Conservation (phyloP, 345 rosid genomes). For the Corymbia maculata region DNA sequence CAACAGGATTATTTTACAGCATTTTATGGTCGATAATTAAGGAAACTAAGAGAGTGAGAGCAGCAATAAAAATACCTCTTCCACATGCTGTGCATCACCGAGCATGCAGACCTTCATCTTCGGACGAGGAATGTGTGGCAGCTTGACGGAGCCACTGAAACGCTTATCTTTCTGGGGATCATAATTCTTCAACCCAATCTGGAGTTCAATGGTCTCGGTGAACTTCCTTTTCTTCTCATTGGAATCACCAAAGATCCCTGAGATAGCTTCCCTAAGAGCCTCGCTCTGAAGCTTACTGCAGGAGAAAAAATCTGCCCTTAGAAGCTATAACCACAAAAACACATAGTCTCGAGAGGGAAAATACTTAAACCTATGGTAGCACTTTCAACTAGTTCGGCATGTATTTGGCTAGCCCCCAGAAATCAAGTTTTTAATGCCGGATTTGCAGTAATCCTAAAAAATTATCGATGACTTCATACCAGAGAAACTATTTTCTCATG, state of each 20-base stretch:
- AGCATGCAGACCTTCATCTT: constrained; percentile 97
- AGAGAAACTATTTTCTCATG: background rate
- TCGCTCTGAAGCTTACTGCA: constrained; percentile 93
- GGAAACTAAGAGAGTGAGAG: background rate
- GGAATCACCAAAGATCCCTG: constrained; percentile 32
- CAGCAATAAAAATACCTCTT: constrained; percentile 38
- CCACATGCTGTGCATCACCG: constrained; percentile 93
- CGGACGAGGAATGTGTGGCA: constrained; percentile 91
- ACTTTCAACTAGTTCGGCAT: background rate
- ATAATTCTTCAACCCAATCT: constrained; percentile 92
- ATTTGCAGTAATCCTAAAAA: background rate
- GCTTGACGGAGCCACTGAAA: constrained; percentile 84
- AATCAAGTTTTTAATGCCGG: background rate
- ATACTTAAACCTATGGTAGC: background rate
- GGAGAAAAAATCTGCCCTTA: background rate
- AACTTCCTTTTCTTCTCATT: constrained; percentile 70
- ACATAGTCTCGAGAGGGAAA: background rate
- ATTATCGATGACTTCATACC: background rate
- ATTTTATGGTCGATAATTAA: background rate
- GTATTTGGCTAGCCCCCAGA: background rate
- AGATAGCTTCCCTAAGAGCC: constrained; percentile 74
- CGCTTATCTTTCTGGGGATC: constrained; percentile 95
- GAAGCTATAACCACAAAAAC: background rate
- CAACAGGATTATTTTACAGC: background rate
- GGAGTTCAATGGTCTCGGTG: constrained; percentile 84